Evolutionary conservation across 768 basidiomycete genomes (phyloP).

Genomic region (Trametopsis cervina): DNA sequence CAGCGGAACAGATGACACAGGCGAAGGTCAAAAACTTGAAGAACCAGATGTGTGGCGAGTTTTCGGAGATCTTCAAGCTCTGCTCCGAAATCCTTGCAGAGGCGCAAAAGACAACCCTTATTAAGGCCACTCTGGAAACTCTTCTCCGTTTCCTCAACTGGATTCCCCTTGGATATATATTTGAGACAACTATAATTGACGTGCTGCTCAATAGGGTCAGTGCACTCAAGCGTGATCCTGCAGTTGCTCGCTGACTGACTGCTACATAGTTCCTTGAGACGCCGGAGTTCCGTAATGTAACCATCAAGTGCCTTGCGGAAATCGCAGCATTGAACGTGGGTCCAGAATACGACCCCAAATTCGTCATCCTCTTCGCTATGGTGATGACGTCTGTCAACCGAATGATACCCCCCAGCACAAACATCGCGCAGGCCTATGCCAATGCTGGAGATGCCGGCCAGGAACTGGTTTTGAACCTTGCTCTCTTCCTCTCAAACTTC

Average conservation of each 20-base stretch:
- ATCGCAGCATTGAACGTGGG: constrained; percentile 93
- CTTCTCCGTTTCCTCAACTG: constrained; percentile 94
- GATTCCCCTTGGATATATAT: constrained; percentile 99
- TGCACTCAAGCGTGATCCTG: constrained; percentile 17
- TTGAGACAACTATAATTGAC: constrained; percentile 97
- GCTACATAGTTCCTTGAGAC: constrained; percentile 85
- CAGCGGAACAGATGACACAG: constrained; percentile 97
- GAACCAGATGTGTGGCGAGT: constrained; percentile 96
- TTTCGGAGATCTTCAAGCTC: constrained; percentile 95
- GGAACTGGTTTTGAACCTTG: constrained; percentile 94
- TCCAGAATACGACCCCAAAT: constrained; percentile 96
- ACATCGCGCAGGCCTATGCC: constrained; percentile 88
- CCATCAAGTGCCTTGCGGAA: constrained; percentile 93
- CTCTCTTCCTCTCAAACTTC: constrained; percentile 97
- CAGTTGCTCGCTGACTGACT: constrained; percentile 7
- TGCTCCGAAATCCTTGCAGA: constrained; percentile 96
- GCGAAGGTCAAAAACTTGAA: constrained; percentile 96
- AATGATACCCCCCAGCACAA: constrained; percentile 93
- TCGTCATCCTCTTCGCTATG: constrained; percentile 94
- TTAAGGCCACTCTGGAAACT: constrained; percentile 92
- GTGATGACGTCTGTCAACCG: constrained; percentile 97
- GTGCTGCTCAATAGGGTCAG: constrained; percentile 84
- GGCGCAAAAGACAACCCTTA: constrained; percentile 91
- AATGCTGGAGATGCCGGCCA: constrained; percentile 89
- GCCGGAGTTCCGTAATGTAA: constrained; percentile 95